Evolutionary conservation across 225 moss, liverwort and hornwort genomes (phyloP).

Genomic region (Sphagnum tenellum): DNA sequence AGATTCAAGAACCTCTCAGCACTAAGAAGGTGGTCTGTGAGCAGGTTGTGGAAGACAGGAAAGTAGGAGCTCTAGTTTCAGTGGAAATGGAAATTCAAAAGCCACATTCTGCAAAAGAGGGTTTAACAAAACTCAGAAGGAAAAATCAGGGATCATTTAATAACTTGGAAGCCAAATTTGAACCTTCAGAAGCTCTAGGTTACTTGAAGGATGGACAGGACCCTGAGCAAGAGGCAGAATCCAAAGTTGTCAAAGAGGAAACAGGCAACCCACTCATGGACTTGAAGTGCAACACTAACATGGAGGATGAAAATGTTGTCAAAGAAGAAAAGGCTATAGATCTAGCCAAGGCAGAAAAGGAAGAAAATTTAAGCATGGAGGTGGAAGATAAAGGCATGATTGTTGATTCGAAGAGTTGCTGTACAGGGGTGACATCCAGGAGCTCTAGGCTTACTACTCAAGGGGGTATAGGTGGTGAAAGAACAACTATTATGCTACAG

Average conservation of each 20-base stretch:
- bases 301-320: no score
- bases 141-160: constrained; percentile 12
- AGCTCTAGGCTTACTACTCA: neutral
- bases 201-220: constrained; percentile 28
- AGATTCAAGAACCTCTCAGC: constrained; percentile 4
- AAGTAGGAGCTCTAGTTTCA: constrained; percentile 23
- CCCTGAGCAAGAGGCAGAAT: constrained; percentile 10
- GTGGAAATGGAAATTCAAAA: constrained; percentile 18
- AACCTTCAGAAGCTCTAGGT: constrained; percentile 16
- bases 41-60: constrained; percentile 13
- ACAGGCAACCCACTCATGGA: neutral
- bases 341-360: constrained; percentile 10
- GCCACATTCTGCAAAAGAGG: constrained; percentile 10
- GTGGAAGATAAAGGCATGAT: constrained; percentile 26
- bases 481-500: constrained; percentile 5
- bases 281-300: neutral
- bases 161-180: constrained; percentile 11
- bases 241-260: neutral
- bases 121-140: constrained; percentile 16
- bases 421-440: neutral
- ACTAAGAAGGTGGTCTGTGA: constrained; percentile 14
- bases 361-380: constrained; percentile 28
- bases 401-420: constrained; percentile 14
- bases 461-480: constrained; percentile 3
- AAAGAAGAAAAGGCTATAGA: neutral